Percentiles rank a stretch among this genome's conserved stretches.
phyloP scores from a whole-genome alignment of 108 stramenopile species.

The Stephanodiscus minutulus region DNA sequence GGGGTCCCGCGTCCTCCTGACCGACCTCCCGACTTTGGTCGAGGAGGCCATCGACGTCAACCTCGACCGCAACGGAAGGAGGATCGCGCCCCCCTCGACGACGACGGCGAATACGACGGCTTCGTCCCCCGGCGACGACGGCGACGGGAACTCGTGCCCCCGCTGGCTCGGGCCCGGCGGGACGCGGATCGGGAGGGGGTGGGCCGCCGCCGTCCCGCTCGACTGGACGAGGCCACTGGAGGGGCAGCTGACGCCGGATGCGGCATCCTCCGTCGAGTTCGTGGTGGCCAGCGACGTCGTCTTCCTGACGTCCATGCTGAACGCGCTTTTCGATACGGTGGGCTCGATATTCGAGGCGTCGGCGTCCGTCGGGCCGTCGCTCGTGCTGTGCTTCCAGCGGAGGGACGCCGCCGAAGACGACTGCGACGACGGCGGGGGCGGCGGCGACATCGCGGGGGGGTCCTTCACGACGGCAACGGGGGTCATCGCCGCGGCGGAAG shows the following conservation, averaged over 20 bases:
- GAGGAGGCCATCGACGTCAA: constrained; percentile 59
- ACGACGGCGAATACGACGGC: too few species aligned
- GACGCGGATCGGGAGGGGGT: constrained; percentile 61
- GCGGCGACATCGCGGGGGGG: too few species aligned
- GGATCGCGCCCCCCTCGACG: not conserved
- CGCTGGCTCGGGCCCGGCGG: constrained; percentile 31
- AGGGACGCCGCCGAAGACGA: constrained; percentile 50
- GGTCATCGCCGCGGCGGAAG: constrained; percentile 44
- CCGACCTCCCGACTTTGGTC: constrained; percentile 69
- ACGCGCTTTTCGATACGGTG: constrained; percentile 63
- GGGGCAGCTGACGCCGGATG: constrained; percentile 43
- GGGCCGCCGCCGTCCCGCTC: constrained; percentile 49
- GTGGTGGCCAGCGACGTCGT: constrained; percentile 74
- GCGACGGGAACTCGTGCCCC: constrained; percentile 1
- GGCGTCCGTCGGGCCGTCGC: constrained; percentile 25
- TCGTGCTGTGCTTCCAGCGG: constrained; percentile 72
- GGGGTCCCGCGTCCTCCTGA: constrained; percentile 58
- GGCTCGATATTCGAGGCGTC: constrained; percentile 49
- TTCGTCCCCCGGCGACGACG: not conserved
- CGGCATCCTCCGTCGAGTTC: constrained; percentile 42
- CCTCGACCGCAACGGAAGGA: constrained; percentile 42
- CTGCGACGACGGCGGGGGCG: constrained; percentile 27
- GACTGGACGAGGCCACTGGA: constrained; percentile 66
- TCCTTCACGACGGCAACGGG: constrained; percentile 62
- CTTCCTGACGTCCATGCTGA: constrained; percentile 63